phyloP scores from a whole-genome alignment of 106 monocot genomes.

The Amphibolis antarctica region DNA sequence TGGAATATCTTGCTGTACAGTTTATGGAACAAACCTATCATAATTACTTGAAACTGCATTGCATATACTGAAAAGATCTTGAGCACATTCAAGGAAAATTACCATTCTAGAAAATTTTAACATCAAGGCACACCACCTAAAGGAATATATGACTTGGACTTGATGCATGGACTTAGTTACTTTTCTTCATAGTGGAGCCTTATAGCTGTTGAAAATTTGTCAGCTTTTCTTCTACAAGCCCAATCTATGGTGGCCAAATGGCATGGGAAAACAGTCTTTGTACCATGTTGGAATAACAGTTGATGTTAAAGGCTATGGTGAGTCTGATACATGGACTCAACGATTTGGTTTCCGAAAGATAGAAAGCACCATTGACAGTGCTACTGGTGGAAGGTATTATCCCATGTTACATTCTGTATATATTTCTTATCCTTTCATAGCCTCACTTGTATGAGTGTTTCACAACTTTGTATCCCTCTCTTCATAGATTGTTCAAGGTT shows the following conservation, averaged over 20 bases:
- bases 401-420: background rate
- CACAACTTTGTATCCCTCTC: background rate
- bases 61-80: too few relatives aligned
- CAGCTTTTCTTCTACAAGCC: slow-evolving; percentile 97
- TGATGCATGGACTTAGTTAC: too few relatives aligned
- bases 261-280: slow-evolving; percentile 83
- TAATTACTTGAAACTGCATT: too few relatives aligned
- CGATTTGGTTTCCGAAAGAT: slow-evolving; percentile 89
- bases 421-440: background rate
- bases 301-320: slow-evolving; percentile 86
- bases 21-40: too few relatives aligned
- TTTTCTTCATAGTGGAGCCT: background rate
- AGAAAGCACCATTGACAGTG: slow-evolving; percentile 61
- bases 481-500: slow-evolving; percentile 77
- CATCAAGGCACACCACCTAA: too few relatives aligned
- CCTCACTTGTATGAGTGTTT: background rate
- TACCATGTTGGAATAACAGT: slow-evolving; percentile 74
- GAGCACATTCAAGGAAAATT: too few relatives aligned
- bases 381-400: slow-evolving; percentile 88
- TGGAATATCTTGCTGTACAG: too few relatives aligned
- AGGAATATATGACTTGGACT: too few relatives aligned
- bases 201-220: slow-evolving; percentile 3
- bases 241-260: slow-evolving; percentile 98
- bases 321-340: slow-evolving; percentile 86
- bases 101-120: too few relatives aligned